Conservation (phyloP, 306 rosid genomes). For the Cucumis cinereus region DNA sequence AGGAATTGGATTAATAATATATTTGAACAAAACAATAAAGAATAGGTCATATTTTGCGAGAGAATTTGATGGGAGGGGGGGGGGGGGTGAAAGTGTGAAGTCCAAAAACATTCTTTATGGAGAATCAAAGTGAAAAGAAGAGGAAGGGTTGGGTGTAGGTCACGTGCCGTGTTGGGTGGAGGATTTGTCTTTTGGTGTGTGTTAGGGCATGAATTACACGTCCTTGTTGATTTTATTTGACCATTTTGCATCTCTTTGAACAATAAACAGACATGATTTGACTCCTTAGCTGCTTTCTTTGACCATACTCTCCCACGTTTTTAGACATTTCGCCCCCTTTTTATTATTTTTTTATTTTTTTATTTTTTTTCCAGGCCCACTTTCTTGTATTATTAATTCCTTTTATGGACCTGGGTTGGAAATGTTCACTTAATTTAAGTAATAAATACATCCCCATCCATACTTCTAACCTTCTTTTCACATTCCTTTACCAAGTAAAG, state of each 20-base stretch:
- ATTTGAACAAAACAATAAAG: background rate
- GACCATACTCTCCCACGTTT: constrained; percentile 8
- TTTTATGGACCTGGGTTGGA: background rate
- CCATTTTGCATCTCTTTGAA: background rate
- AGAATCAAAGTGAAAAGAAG: background rate
- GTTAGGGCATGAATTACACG: constrained; percentile 9
- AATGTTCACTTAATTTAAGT: background rate
- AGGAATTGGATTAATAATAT: background rate
- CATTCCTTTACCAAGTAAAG: background rate
- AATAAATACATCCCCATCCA: background rate
- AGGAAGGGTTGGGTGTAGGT: background rate
- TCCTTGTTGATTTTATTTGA: constrained; percentile 1
- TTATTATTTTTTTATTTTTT: background rate
- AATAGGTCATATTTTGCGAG: background rate
- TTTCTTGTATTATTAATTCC: background rate
- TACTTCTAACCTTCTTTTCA: background rate
- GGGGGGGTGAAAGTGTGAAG: background rate
- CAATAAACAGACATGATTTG: background rate
- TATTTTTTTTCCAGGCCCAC: background rate
- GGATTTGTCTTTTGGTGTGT: background rate
- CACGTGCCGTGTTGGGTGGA: background rate
- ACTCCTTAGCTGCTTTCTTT: constrained; percentile 11
- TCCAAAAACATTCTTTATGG: constrained; percentile 10
- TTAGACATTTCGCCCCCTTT: background rate
- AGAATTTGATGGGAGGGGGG: background rate